phyloP scores from a whole-genome alignment of 2,329 filamentous ascomycete genomes.

The Aspergillus awamori region DNA sequence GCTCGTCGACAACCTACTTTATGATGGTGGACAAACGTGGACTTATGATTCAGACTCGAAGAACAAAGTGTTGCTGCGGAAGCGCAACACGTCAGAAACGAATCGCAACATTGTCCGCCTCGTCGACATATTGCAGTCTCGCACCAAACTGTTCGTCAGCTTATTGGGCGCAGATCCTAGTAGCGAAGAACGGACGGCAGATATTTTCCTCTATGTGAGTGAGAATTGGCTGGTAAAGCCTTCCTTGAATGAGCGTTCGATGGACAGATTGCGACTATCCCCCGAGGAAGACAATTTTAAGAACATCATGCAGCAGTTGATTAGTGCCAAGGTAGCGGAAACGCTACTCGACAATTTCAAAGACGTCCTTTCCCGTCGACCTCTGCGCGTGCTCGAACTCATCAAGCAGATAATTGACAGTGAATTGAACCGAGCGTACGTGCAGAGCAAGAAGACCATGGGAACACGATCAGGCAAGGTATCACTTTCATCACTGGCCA shows the following conservation, averaged over 20 bases:
- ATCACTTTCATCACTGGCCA: constrained; percentile 41
- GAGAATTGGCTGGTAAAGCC: constrained; percentile 44
- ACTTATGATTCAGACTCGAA: constrained; percentile 32
- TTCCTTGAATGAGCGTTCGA: constrained; percentile 9
- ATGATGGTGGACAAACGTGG: constrained; percentile 44
- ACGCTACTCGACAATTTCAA: constrained; percentile 47
- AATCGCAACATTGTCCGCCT: constrained; percentile 35
- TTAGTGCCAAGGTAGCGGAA: constrained; percentile 47
- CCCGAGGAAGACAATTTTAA: constrained; percentile 28
- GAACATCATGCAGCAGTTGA: constrained; percentile 38
- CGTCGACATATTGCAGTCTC: constrained; percentile 39
- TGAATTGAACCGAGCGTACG: constrained; percentile 30
- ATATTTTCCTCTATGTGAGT: constrained; percentile 48
- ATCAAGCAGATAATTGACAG: constrained; percentile 46
- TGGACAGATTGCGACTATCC: constrained; percentile 18
- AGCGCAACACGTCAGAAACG: constrained; percentile 21
- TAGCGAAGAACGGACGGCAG: constrained; percentile 43
- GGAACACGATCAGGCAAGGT: constrained; percentile 23
- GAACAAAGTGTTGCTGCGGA: constrained; percentile 31
- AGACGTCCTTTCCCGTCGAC: constrained; percentile 44
- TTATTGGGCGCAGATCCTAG: constrained; percentile 44
- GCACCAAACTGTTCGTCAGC: constrained; percentile 41
- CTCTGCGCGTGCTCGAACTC: constrained; percentile 44
- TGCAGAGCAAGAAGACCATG: constrained; percentile 11
- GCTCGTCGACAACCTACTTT: constrained; percentile 45